A percentile compares a stretch with the other conserved stretches of the same genome.
phyloP scores from a whole-genome alignment of 2,329 filamentous ascomycete species.

The Myriosclerotinia scirpicola region DNA sequence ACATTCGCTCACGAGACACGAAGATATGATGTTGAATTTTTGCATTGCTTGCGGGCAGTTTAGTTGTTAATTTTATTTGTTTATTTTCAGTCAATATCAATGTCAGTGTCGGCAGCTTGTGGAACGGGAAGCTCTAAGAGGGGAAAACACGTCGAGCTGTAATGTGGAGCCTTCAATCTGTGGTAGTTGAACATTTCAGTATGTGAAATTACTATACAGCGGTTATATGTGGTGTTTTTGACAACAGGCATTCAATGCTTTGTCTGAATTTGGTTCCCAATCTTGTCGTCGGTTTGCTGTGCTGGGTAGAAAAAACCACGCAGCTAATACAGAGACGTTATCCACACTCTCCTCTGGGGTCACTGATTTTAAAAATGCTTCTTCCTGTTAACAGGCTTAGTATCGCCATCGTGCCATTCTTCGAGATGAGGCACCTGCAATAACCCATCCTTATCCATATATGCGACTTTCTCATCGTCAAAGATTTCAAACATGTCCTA shows the following conservation, averaged over 20 bases:
- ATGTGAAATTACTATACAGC: too few species aligned
- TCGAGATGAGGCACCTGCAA: slow-evolving; percentile 9
- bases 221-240: too few species aligned
- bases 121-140: not conserved
- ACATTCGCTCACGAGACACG: slow-evolving; percentile 9
- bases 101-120: not conserved
- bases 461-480: not conserved
- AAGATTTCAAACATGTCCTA: not conserved
- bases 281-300: too few species aligned
- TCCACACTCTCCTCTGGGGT: too few species aligned
- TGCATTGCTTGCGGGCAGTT: not conserved
- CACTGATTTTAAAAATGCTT: too few species aligned
- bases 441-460: not conserved
- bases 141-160: not conserved
- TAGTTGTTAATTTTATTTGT: slow-evolving; percentile 7
- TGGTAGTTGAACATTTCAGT: too few species aligned
- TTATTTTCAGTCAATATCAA: not conserved
- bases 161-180: too few species aligned
- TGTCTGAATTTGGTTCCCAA: too few species aligned
- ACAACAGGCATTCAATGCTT: too few species aligned
- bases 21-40: not conserved
- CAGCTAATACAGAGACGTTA: too few species aligned
- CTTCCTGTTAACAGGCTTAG: too few species aligned
- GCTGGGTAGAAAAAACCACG: too few species aligned
- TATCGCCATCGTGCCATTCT: not conserved